Evolutionary conservation across 495 filamentous ascomycete species (phyloP).

Genomic region (Tuber brumale): DNA sequence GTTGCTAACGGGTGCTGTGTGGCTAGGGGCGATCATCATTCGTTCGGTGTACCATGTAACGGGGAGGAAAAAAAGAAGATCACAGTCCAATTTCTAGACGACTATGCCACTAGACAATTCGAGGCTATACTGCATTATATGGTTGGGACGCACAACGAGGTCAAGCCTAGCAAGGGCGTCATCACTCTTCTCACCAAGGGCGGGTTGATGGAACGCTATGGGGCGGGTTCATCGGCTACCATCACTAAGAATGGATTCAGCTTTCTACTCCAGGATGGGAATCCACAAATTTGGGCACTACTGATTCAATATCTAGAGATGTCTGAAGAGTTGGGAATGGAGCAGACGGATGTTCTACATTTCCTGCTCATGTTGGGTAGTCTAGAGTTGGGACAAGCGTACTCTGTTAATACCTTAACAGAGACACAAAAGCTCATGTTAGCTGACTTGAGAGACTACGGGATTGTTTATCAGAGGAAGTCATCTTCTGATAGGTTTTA

Average conservation of each 20-base stretch:
- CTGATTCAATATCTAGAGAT: constrained; percentile 87
- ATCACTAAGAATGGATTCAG: constrained; percentile 92
- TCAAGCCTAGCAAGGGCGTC: constrained; percentile 66
- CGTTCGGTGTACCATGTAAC: constrained; percentile 77
- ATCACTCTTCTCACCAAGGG: constrained; percentile 73
- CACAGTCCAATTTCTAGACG: constrained; percentile 65
- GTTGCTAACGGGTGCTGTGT: background rate
- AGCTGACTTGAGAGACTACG: constrained; percentile 77
- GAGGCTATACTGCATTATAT: constrained; percentile 94
- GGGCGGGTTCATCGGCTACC: constrained; percentile 51
- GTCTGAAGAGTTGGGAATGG: constrained; percentile 69
- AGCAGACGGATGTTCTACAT: constrained; percentile 83
- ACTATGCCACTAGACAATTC: constrained; percentile 83
- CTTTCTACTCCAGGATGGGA: constrained; percentile 88
- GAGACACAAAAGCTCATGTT: constrained; percentile 79
- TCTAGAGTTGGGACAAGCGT: constrained; percentile 81
- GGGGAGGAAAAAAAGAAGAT: constrained; percentile 54
- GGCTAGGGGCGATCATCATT: constrained; percentile 60
- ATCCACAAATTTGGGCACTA: constrained; percentile 93
- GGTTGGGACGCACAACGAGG: constrained; percentile 59
- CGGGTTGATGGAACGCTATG: constrained; percentile 61
- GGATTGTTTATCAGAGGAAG: constrained; percentile 68
- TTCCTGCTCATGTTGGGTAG: constrained; percentile 95
- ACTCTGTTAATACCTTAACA: constrained; percentile 71
- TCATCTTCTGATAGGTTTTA: constrained; percentile 63